Base-by-base conservation (phyloP, 1,284 basidiomycete species). In the Xerocomus minutiporus region DNA sequence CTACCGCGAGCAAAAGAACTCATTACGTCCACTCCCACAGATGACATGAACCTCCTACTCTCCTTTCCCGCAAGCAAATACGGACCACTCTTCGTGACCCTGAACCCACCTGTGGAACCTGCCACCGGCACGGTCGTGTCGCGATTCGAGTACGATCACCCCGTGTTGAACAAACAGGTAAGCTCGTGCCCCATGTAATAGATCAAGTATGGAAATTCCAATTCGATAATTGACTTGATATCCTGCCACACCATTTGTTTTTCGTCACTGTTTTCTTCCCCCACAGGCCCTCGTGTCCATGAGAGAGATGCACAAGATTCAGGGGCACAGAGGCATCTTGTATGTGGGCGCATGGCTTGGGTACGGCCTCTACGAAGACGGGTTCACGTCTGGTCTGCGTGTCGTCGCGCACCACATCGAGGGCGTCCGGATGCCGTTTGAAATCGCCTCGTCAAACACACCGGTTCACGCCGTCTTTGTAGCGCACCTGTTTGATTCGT, bases 271-370 rank as follows among this genome's bases (percentile, higher is more conserved):
- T 36, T 17, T 35, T 2, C 26, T 8, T 4, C n/a, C 43, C 3
- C 5, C 36, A 25, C 57, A 80, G 76, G 77, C 82, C 25, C 74
- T 89, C 15, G 65, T 63, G n/a, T 81, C 83, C 0, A 88, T 88
- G 61, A 15, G 34, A n/a, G 13, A 32, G 32, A 12, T 91, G 61
- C 58, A 61, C 28, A 62, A 61, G 23, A 88, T 91, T 47, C 89
- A 92, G 68, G 81, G 82, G 60, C 76, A 65, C 20, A 77, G 84
- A 8, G 78, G 81, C 1, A 78, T 91, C 52, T 79, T 81, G 15
- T 93, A 81, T 64, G 86, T 83, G 2, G 88, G 88, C n/a, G 91
- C 89, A 6, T 93, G 87, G 77, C 78, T 84, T 43, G 81, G 82
- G 51, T 91, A 90, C 60, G 89, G 82, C 28, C 87, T 89, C 72